Conservation (phyloP, 768 basidiomycete genomes). For the Coprinellus micaceus region DNA sequence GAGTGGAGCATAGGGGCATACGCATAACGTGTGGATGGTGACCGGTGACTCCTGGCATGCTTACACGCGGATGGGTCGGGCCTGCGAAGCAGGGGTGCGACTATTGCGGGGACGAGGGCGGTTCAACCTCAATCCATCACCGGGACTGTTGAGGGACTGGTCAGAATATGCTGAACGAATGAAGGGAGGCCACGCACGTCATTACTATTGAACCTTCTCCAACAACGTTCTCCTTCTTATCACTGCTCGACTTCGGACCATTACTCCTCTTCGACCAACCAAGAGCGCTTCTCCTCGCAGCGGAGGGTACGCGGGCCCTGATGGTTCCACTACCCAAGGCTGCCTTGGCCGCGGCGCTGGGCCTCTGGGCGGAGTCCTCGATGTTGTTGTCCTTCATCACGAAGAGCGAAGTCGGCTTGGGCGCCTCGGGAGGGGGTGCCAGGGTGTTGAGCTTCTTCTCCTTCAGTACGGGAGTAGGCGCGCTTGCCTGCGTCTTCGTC, state of each 20-base stretch:
- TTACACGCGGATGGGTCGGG: constrained; percentile 36
- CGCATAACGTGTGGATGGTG: background rate
- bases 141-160: constrained; percentile 32
- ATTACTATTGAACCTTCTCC: constrained; percentile 36
- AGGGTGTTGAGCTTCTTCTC: constrained; percentile 38
- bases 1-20: constrained; percentile 3
- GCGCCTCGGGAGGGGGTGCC: constrained; percentile 33
- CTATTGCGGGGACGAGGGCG: constrained; percentile 51
- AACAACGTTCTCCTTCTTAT: constrained; percentile 53
- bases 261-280: constrained; percentile 65
- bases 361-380: constrained; percentile 22
- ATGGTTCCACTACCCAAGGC: constrained; percentile 29
- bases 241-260: constrained; percentile 37
- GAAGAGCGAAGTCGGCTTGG: constrained; percentile 44
- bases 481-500: background rate
- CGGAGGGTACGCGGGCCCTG: constrained; percentile 53
- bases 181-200: constrained; percentile 44
- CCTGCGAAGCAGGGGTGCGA: constrained; percentile 40
- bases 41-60: background rate
- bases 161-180: background rate
- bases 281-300: constrained; percentile 51
- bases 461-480: constrained; percentile 35
- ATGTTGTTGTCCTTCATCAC: constrained; percentile 6
- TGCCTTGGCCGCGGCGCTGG: constrained; percentile 36
- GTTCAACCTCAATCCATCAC: constrained; percentile 44